Base-by-base conservation (phyloP, 345 rosid genomes). In the Hirschfeldia incana region DNA sequence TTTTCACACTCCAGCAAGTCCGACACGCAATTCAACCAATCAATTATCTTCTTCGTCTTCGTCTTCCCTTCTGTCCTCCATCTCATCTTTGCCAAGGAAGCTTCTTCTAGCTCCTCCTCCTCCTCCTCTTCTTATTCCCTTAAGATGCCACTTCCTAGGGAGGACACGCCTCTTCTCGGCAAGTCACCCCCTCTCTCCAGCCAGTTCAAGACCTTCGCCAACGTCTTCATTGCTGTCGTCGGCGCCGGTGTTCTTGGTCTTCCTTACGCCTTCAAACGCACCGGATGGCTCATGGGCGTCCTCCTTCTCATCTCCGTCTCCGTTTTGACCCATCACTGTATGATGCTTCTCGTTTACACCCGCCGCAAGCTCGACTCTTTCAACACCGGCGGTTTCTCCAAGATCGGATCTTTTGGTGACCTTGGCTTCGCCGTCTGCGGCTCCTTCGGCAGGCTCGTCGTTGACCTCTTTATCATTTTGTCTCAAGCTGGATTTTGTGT, bases 201-300 rank as follows among this genome's bases (percentile, higher is more conserved):
- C 21, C 94, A 76, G 33, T 72, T 85, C 70, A 94, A 94, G 85
- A 92, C 97, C 60, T 85, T 92, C 58, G 97, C 97, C 64, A 94
- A 94, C 76, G 88, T 92, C 57, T 94, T 94, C 89, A 94, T 94
- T 1, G 89, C 97, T 13, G 77, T 90, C 15, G 97, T 92, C 0
- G 98, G 97, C 12, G 92, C 97, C 16, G 98, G 97, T 51, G 97
- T 94, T 64, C 80, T 94, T 1, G 98, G 98, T 13, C 86, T 94
- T 10, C 97, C 98, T 11, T 92, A 92, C 84, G 80, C 94, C 39
- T 92, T 94, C 80, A 94, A 89, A 83, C 94, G 91, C 34, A 90
- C 92, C 28, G 97, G 97, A 8, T 94, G 98, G 97, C 62, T 91
- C 83, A 82, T 83, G 89, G 84, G 95, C 60, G 83, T 90, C 4